Base-by-base conservation (phyloP, 1,284 basidiomycete genomes). In the Ustilago hordei region DNA sequence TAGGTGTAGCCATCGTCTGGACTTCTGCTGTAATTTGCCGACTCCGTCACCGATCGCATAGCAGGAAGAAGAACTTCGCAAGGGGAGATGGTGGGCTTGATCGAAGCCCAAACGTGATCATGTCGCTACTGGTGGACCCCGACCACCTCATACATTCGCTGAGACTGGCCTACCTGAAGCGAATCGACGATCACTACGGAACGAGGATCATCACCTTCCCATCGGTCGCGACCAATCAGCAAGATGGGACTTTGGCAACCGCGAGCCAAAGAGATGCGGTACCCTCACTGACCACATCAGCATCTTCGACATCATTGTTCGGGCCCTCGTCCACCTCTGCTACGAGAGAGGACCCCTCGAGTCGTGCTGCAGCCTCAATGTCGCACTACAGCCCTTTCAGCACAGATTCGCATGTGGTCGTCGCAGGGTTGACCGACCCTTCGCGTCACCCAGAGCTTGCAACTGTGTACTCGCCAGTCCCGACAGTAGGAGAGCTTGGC, bases 121-220 rank as follows among this genome's bases (percentile, higher is more conserved):
- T 78, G 76, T 78, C 76, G 63, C 69, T 78, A 28, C 63, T 78
- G 17, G 76, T 78, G 17, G 76, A 78, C 47, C 76, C 76, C 3
- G 76, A 78, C 61, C 78, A 80, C 38, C 55, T 80, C 15, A 81
- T 82, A 19, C 78, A 81, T 59, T 74, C 79, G 28, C 68, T 84
- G 23, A 59, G 82, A 12, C 75, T 84, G 2, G 77, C 80, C 15
- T 84, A 84, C 39, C 66, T 84, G 35, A 69, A 79, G 34, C 62
- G 75, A n/a, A 76, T 84, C 36, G 81, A 82, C 38, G 82, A 84
- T 41, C 78, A 77, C 45, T 65, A 76, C 38, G 82, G 81, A 3
- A 75, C 81, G 12, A 71, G 71, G 31, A 56, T 84, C 60, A 78
- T 84, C 64, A 76, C 79, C 19, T 75, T 81, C 28, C 79, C 81